Base-by-base conservation (phyloP, 768 basidiomycete species). In the Piloderma croceum region DNA sequence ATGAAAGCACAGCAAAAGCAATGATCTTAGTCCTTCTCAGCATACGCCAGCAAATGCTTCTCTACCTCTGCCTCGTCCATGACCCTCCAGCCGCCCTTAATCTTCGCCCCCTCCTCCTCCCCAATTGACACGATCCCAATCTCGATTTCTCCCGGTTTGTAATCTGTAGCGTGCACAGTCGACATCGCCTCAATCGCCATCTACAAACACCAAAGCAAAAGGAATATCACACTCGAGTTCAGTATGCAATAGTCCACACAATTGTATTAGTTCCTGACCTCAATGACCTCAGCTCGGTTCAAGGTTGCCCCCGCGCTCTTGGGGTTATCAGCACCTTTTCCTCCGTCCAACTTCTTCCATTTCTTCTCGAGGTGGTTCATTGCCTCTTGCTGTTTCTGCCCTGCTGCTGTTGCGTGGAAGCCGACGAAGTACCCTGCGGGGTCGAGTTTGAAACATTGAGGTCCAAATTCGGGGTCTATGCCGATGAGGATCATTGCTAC, bases 341-440 rank as follows among this genome's bases (percentile, higher is more conserved):
- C 86, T 18, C 73, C 76, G 54, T 89, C 83, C 22, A 91, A 69
- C 61, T 91, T 91, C 72, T 98, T 99, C 93, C 91, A 98, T 61
- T 90, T 90, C 70, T 98, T 98, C 69, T 99, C 96, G 32, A 99
- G 73, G 56, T 91, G 87, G 61, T 98, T 98, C 82, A 93, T 96
- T 1, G 90, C 92, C 58, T 99, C 96, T 57, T 96, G 94, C 54
- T 98, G 96, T 55, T 99, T 98, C 61, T 89, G 86, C 1, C 96
- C 96, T 2, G 93, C 85, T 0, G 94, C 81, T 2, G 94, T 94
- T 7, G 96, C 96, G 52, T 97, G 93, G 70, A 93, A 98, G 1
- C 96, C 96, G 33, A 96, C 90, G 59, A 93, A 99, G 67, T 96
- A 98, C 4, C 96, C 96, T 3, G 96, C 96, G 9, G 96, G 96